Conservation (phyloP, 2,329 filamentous ascomycete species). For the Simplicillium sp. region DNA sequence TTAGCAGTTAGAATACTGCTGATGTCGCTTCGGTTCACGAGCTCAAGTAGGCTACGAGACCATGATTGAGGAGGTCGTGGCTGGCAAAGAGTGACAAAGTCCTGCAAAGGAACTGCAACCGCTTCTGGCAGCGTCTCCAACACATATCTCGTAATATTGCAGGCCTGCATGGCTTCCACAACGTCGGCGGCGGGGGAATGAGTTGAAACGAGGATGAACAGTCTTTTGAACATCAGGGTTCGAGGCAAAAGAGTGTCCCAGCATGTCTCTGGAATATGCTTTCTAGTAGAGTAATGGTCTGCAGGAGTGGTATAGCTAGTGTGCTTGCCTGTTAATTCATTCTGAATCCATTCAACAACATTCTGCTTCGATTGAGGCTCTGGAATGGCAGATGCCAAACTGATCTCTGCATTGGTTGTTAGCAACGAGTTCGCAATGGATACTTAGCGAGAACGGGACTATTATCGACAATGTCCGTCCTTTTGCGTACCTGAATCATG, state of each 20-base stretch:
- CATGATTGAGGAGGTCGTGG: slow-evolving; percentile 71
- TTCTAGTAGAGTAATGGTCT: slow-evolving; percentile 33
- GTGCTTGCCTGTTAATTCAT: slow-evolving; percentile 28
- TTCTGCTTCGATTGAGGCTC: slow-evolving; percentile 26
- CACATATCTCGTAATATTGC: slow-evolving; percentile 55
- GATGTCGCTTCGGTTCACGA: slow-evolving; percentile 77
- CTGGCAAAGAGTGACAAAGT: slow-evolving; percentile 78
- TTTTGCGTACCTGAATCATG: slow-evolving; percentile 26
- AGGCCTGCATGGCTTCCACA: slow-evolving; percentile 64
- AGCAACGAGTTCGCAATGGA: background rate
- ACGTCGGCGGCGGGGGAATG: slow-evolving; percentile 48
- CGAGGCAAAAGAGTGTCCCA: slow-evolving; percentile 49
- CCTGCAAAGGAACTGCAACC: slow-evolving; percentile 69
- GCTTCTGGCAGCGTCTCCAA: slow-evolving; percentile 81
- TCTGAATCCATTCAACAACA: slow-evolving; percentile 45
- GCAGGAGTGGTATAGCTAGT: slow-evolving; percentile 31
- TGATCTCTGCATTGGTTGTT: slow-evolving; percentile 16
- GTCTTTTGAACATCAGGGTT: slow-evolving; percentile 59
- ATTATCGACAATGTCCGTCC: no score
- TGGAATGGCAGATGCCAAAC: slow-evolving; percentile 20
- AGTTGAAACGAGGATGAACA: slow-evolving; percentile 50
- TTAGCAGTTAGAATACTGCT: slow-evolving; percentile 49
- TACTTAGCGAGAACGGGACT: no score
- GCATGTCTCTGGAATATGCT: slow-evolving; percentile 23
- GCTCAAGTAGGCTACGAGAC: slow-evolving; percentile 58